Evolutionary conservation across 768 basidiomycete species (phyloP), one percentile per base, ranked within the genome.

Genomic region (Leccinellum luteum): DNA sequence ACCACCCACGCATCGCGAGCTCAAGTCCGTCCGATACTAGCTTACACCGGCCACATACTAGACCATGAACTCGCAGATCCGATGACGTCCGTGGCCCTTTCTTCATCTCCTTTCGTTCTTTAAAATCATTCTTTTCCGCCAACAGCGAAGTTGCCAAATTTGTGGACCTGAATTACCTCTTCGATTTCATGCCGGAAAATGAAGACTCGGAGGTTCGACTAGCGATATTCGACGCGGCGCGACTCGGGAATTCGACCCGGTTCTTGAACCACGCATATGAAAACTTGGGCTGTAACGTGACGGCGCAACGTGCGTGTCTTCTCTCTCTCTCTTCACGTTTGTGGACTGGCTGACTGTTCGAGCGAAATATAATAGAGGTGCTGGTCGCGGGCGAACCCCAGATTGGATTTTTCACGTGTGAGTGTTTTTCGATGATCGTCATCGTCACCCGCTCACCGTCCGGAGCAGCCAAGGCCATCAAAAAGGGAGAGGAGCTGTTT

Each of bases 211-310:
- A 31, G 1, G 1, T n/a, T 2, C 5, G 34, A 0, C 10, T 56
- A 1, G 34, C 31, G 8, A 9, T 64, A 41, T 54, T 64, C 41
- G 81, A 83, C 68, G 76, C 80, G 21, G 73, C 72, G n/a, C 55
- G 62, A 10, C 56, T 75, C 12, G 79, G 81, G 0, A 81, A 83
- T 65, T 67, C 74, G 44, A 79, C 75, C 0, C 69, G 81, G 31
- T 82, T 74, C 54, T 58, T 82, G 2, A 82, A 82, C 59, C 76
- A 79, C 52, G 47, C 25, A 1, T 47, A 50, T 4, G 17, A 47
- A 14, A 64, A 43, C 3, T 2, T 25, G 25, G 25, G 25, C 4
- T 2, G 0, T 15, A 65, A 68, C 51, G 65, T 69, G n/a, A 52
- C 48, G 9, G 72, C 74, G 54, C 56, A 0, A 2, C 8, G 76